Conservation (phyloP, 768 basidiomycete genomes). For the Cyclocybe aegerita region DNA sequence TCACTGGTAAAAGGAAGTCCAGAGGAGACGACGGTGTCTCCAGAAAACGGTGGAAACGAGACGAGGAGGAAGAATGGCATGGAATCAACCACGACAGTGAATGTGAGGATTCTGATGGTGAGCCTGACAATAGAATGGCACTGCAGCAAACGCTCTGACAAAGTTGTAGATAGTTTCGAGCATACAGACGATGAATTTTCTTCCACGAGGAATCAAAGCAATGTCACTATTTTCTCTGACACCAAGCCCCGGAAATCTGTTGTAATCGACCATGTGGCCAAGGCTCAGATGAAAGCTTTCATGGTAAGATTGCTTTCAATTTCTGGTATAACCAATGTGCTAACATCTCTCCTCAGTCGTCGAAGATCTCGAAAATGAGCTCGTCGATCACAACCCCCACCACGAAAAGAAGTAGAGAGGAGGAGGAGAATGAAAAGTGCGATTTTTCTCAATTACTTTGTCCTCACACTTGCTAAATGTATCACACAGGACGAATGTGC, state of each 20-base stretch:
- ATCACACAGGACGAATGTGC: conserved; percentile 60
- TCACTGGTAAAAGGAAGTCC: conserved; percentile 21
- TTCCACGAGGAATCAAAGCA: conserved; percentile 27
- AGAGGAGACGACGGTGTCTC: conserved; percentile 14
- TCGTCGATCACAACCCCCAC: conserved; percentile 18
- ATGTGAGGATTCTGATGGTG: conserved; percentile 14
- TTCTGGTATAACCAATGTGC: conserved; percentile 1
- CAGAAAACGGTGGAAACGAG: conserved; percentile 17
- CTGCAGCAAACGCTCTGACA: neutral
- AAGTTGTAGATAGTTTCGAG: conserved; percentile 27
- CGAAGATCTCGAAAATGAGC: conserved; percentile 67
- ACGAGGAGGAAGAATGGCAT: conserved; percentile 41
- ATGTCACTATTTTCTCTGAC: conserved; percentile 57
- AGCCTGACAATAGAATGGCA: conserved; percentile 10
- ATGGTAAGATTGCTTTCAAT: conserved; percentile 53
- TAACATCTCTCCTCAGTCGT: conserved; percentile 50
- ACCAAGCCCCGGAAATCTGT: conserved; percentile 17
- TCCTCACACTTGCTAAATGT: neutral
- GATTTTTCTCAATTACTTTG: conserved; percentile 1
- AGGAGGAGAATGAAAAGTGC: conserved; percentile 60
- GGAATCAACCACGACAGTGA: conserved; percentile 29
- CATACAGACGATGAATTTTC: conserved; percentile 47
- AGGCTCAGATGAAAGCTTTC: conserved; percentile 61
- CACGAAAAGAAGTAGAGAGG: conserved; percentile 29
- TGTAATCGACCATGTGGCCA: conserved; percentile 23